Conservation (phyloP, 116 monocot genomes). For the Trichopus zeylanicus region DNA sequence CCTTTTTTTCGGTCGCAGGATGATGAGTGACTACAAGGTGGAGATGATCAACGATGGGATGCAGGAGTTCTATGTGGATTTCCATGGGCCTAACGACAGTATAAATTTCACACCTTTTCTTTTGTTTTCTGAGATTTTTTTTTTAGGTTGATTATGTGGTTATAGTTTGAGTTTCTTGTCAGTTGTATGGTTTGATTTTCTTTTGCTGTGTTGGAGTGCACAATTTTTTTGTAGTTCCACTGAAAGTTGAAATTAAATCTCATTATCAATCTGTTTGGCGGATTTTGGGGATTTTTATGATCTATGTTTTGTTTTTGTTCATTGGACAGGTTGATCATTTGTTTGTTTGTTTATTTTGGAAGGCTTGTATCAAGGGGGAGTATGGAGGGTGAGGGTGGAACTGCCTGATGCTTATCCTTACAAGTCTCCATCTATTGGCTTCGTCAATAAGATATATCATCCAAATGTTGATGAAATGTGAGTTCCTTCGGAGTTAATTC, state of each 20-base stretch:
- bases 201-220: neutral
- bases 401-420: constrained; percentile 75
- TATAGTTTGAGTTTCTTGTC: neutral
- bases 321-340: neutral
- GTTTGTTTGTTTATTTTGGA: constrained; percentile 1
- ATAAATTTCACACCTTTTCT: constrained; percentile 1
- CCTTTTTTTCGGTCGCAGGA: constrained; percentile 29
- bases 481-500: constrained; percentile 12
- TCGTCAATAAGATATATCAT: constrained; percentile 65
- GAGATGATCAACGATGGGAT: constrained; percentile 97
- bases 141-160: neutral
- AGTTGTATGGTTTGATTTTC: too few relatives aligned
- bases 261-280: neutral
- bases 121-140: neutral
- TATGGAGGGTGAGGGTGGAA: constrained; percentile 70
- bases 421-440: constrained; percentile 74
- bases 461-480: constrained; percentile 71
- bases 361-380: constrained; percentile 72
- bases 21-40: constrained; percentile 99
- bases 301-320: neutral
- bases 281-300: neutral
- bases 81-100: constrained; percentile 87
- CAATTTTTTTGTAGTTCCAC: neutral
- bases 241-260: neutral
- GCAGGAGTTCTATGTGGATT: constrained; percentile 93